Base-by-base conservation (phyloP, 1,284 basidiomycete species). In the Pisolithus thermaeus region DNA sequence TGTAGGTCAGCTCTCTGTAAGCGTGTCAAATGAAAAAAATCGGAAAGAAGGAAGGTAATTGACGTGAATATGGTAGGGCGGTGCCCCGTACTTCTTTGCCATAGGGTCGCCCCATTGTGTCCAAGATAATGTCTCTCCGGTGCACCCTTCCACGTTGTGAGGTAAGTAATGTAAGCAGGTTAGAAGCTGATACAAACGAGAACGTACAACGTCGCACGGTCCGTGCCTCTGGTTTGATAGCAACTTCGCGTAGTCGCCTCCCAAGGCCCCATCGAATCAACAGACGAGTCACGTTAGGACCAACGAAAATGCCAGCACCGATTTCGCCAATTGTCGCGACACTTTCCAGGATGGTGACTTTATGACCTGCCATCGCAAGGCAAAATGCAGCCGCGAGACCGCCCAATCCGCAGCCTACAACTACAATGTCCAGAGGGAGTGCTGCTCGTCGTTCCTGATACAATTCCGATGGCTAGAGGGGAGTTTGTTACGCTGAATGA, bases 51-150 rank as follows among this genome's bases (percentile, higher is more conserved):
- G 1, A 30, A 45, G 45, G 18, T 8, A 1, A 55, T 56, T 36
- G 59, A 73, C 76, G 51, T 80, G 78, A 27, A 80, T 70, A 56
- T 79, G 75, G 58, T 76, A 80, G 55, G 78, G 80, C 0, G 80
- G 80, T 1, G 75, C 68, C 7, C 73, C 75, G 48, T 77, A 68
- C 7, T 70, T 66, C 9, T 65, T 55, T 37, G 71, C 71, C 63
- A 78, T 73, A 4, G 55, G 58, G n/a, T 68, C 61, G 14, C 73
- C 74, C 68, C 71, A 75, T 50, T 58, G 63, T 12, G 70, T 76
- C 67, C 72, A 74, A 12, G 73, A 78, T 9, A 79, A 58, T 1
- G 67, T 66, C 52, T 76, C 73, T 7, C 74, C 77, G n/a, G 63
- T 70, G 23, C 62, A 62, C 64, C 74, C 73, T 59, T 36, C 32